These are phyloP conservation scores for Arthrobotrys musiformis DNA, from an alignment of 2,329 filamentous ascomycete species.

Conservation along the genomic window DNA sequence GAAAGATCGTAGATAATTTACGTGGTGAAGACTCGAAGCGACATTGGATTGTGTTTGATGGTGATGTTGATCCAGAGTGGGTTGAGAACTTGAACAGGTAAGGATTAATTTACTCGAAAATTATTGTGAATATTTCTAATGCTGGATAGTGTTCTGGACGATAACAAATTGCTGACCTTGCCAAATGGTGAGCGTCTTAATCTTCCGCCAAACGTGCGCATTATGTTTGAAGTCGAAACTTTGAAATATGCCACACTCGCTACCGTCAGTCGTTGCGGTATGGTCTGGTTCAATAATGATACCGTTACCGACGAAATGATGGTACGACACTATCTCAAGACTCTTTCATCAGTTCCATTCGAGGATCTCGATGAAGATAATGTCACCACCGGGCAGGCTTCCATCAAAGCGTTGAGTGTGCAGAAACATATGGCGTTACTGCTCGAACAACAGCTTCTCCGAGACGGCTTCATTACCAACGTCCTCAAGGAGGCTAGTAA, in stretches of 20 bases:
- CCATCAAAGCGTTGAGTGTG: conserved; percentile 79
- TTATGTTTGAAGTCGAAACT: conserved; percentile 99
- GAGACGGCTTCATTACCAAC: conserved; percentile 81
- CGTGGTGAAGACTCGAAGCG: conserved; percentile 96
- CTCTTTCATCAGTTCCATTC: conserved; percentile 82
- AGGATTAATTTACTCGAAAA: background rate
- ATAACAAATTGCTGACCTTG: conserved; percentile 96
- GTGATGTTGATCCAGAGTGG: conserved; percentile 99
- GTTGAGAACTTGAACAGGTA: conserved; percentile 95
- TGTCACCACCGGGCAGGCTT: conserved; percentile 77
- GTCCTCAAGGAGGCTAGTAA: conserved; percentile 78
- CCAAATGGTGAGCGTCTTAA: conserved; percentile 98
- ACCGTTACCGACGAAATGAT: conserved; percentile 94
- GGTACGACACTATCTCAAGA: conserved; percentile 88
- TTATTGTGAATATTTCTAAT: conserved; percentile 30
- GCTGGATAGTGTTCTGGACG: conserved; percentile 79
- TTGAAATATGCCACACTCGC: conserved; percentile 96
- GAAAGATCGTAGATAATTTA: conserved; percentile 98
- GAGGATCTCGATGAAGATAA: conserved; percentile 93
- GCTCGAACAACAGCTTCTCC: conserved; percentile 77
- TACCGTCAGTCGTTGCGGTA: conserved; percentile 99
- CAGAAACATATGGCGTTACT: conserved; percentile 84
- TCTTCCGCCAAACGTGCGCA: conserved; percentile 90
- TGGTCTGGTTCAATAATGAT: conserved; percentile 99
- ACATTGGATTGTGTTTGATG: conserved; percentile 99